Base-by-base conservation (phyloP, 371 early-diverging fungal genomes). In the Syncephalastrum sp. region DNA sequence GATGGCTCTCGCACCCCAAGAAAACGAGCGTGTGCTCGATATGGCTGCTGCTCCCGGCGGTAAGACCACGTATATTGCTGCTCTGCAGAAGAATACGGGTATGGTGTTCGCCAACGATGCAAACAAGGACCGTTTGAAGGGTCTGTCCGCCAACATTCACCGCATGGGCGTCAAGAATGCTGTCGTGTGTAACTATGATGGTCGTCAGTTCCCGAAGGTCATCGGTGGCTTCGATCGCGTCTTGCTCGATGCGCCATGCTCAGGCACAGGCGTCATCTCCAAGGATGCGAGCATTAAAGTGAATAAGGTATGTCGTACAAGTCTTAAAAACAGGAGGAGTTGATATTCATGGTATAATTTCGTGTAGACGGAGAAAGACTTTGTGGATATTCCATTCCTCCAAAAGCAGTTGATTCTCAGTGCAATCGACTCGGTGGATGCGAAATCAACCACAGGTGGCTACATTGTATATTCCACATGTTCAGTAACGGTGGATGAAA, bases 11-110 rank as follows among this genome's bases (percentile, higher is more conserved):
- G 96, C 93, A 13, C 97, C 97, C 42, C 90, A 92, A 70, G 94
- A 93, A 53, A 82, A 92, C 63, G 96, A 98, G 62, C 85, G 89
- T 51, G 87, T 99, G n/a, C 80, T 99, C 29, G 99, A 99, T 77
- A 97, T 99, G 99, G 96, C 96, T 57, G 91, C 98, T 25, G 98
- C 99, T n/a, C 99, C 99, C 6, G 99, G 99, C 55, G 99, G 99
- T 67, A 99, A 99, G 74, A 92, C 95, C 15, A 95, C 97, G 0
- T 92, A 96, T 69, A 93, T 96, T 54, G 92, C 98, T 14, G 94
- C 98, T 3, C 70, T 99, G 51, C 90, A 96, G 86, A 94, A 97
- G 79, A 99, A 99, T 81, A 98, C 99, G 13, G 99, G 99, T 46
- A 82, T 91, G 74, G 86, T 99, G 10, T 95, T 96, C 73, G 97